These are phyloP conservation scores for Linanthus parryae DNA, from an alignment of 148 eudicot species.

Conservation along the genomic window DNA sequence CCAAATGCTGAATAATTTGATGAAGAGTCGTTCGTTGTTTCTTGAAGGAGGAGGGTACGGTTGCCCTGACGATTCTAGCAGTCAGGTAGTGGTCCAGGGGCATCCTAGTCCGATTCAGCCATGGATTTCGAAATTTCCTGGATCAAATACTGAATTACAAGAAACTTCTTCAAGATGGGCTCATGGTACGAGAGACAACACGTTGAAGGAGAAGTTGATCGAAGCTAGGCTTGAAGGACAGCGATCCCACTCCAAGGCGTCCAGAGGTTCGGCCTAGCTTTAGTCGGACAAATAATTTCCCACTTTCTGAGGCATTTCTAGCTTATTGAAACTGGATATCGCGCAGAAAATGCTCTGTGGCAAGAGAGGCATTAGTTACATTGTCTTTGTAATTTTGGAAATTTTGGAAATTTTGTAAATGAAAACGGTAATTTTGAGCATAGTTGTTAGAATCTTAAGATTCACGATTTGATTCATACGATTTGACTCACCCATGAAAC, in stretches of 20 bases:
- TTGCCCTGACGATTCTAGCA: conserved; percentile 27
- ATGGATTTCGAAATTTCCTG: conserved; percentile 45
- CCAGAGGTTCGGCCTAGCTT: conserved; percentile 25
- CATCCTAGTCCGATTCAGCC: conserved; percentile 53
- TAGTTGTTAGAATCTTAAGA: too few species aligned
- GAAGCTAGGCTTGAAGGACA: conserved; percentile 81
- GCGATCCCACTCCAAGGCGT: conserved; percentile 29
- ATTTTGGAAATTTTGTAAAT: conserved; percentile 5
- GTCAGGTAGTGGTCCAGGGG: conserved; percentile 29
- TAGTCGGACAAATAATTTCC: not conserved
- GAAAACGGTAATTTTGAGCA: too few species aligned
- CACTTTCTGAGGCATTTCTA: too few species aligned
- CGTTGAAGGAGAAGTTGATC: conserved; percentile 74
- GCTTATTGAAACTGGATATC: too few species aligned
- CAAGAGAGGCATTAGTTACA: conserved; percentile 1
- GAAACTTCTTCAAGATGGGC: conserved; percentile 40
- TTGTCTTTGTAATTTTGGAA: not conserved
- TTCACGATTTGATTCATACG: too few species aligned
- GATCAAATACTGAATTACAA: conserved; percentile 29
- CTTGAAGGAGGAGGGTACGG: conserved; percentile 32
- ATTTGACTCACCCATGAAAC: too few species aligned
- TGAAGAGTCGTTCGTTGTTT: conserved; percentile 40
- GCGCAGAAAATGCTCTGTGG: too few species aligned
- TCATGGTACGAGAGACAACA: conserved; percentile 36
- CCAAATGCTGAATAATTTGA: conserved; percentile 23